A percentile compares a stretch with the other conserved stretches of the same genome.
Evolutionary conservation across 345 rosid genomes (phyloP).

Genomic region (Salix udensis): DNA sequence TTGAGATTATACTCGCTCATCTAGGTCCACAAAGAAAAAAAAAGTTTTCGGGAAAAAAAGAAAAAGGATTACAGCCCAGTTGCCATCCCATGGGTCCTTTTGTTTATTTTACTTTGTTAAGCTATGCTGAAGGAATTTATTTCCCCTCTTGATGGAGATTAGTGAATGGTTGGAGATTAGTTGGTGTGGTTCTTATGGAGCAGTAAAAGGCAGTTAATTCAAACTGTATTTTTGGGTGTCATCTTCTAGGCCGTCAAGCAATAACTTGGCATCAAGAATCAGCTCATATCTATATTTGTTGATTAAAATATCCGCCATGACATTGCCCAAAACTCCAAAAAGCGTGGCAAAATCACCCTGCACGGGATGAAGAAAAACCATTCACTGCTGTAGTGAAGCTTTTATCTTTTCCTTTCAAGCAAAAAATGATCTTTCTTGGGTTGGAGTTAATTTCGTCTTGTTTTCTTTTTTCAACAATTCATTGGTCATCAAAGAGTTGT

Average conservation of each 20-base stretch:
- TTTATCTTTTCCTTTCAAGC: too few relatives aligned
- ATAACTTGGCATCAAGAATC: background rate
- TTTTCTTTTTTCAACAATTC: too few relatives aligned
- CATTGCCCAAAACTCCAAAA: too few relatives aligned
- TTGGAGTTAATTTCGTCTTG: too few relatives aligned
- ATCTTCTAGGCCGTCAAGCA: background rate
- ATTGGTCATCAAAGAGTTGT: too few relatives aligned
- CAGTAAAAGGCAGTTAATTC: background rate
- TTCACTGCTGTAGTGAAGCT: too few relatives aligned
- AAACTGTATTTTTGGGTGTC: background rate
- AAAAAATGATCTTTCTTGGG: too few relatives aligned
- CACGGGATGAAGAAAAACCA: too few relatives aligned
- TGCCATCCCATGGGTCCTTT: background rate
- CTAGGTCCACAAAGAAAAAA: too few relatives aligned
- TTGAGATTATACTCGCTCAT: too few relatives aligned
- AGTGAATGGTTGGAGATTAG: background rate
- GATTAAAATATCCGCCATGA: background rate
- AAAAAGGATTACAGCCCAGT: background rate
- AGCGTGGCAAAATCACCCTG: too few relatives aligned
- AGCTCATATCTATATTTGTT: background rate
- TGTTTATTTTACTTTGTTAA: background rate
- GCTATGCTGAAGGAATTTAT: background rate
- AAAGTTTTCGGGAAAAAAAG: too few relatives aligned
- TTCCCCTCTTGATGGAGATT: background rate
- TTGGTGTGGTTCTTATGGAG: background rate